Evolutionary conservation across 768 basidiomycete species (phyloP), one percentile per base, ranked within the genome.

Genomic region (Nidularia sp.): DNA sequence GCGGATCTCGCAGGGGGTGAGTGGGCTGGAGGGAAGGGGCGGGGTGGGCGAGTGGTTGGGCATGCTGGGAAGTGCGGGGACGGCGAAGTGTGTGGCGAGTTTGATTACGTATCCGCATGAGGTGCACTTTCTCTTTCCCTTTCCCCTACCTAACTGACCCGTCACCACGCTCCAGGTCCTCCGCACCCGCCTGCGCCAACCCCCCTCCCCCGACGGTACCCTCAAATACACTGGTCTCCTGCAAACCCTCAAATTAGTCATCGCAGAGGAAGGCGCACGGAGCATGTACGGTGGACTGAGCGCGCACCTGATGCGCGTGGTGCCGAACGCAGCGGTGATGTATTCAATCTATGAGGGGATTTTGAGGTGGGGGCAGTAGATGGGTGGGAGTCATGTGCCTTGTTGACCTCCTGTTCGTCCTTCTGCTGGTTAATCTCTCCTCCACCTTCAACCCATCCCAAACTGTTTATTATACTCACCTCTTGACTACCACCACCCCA

Each of bases 81-180:
- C 86, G 12, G 93, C 97, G 5, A 99, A 99, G 70, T 86, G 88
- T 60, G 84, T 98, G 12, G 97, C 97, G 0, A 93, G 87, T 59
- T 69, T 98, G 35, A 91, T 98, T 60, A 98, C 97, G 0, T 99
- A 99, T 73, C 97, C 97, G 43, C 97, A 99, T 60, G 96, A 99
- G 79, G 96, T 93, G 50, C 51, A 82, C n/a, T n/a, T n/a, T n/a
- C n/a, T n/a, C n/a, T n/a, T n/a, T n/a, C n/a, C n/a, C n/a, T n/a
- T n/a, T n/a, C n/a, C n/a, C n/a, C n/a, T n/a, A n/a, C n/a, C n/a
- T n/a, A n/a, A n/a, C n/a, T n/a, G n/a, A n/a, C n/a, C n/a, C n/a
- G n/a, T n/a, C n/a, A n/a, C n/a, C n/a, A n/a, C n/a, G n/a, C n/a
- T n/a, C n/a, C n/a, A 93, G 92, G 93, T 98, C 2, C 69, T 98